Conservation (phyloP, 306 rosid genomes). For the Purshia tridentata region DNA sequence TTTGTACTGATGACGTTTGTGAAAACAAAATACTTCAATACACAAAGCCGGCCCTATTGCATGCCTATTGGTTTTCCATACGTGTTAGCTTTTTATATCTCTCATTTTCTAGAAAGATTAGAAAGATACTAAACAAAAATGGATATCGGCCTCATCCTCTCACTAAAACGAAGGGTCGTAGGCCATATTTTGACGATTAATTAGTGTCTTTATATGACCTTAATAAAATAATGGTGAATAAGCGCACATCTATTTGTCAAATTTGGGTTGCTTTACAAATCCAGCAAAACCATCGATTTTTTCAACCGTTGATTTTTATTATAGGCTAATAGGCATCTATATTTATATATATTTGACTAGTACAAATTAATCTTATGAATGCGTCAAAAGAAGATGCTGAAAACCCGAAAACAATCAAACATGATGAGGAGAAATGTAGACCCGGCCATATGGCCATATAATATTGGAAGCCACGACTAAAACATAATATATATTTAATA, state of each 20-base stretch:
- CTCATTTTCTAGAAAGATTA: not conserved
- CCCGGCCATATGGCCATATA: not conserved
- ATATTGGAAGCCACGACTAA: not conserved
- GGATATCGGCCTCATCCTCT: not conserved
- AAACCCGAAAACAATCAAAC: not conserved
- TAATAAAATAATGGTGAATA: not conserved
- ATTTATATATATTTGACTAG: not conserved
- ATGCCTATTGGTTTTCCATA: too few species aligned
- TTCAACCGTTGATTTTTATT: not conserved
- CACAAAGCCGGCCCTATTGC: too few species aligned
- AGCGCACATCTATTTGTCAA: not conserved
- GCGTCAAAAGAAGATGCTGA: conserved; percentile 4
- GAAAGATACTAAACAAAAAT: not conserved
- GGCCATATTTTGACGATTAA: not conserved
- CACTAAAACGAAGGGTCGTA: not conserved
- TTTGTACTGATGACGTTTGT: not conserved
- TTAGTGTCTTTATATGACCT: not conserved
- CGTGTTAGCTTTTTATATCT: not conserved
- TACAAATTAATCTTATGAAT: not conserved
- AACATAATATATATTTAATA: not conserved
- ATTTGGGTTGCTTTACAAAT: not conserved
- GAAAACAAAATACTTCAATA: not conserved
- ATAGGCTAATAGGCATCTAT: too few species aligned
- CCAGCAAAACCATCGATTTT: not conserved
- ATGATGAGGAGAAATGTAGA: not conserved